Base-by-base conservation (phyloP, 805 yeast species). In the Priceomyces haplophilus region DNA sequence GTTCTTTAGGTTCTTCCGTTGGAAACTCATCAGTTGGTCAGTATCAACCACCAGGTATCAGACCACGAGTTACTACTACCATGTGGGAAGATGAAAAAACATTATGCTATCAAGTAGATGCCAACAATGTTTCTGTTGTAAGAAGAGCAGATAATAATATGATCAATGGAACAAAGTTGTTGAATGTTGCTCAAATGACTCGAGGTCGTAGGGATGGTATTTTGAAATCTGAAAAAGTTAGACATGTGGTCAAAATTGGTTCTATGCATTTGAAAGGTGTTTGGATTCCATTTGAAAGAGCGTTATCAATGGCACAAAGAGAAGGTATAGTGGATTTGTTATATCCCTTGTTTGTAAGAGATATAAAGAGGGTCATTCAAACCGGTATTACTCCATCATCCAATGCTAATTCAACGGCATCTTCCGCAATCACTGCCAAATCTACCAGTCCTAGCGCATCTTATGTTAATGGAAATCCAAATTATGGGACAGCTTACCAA, bases 71-170 rank as follows among this genome's bases (percentile, higher is more conserved):
- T 40, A 83, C 89, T 40, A 85, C 93, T 17, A 85, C 93, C n/a
- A 78, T 83, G 77, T 86, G 95, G 95, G 93, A 86, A 57, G 95
- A 86, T 58, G 95, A 86, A 56, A 82, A 83, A 52, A 86, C 95
- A 0, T 63, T 86, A 40, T 86, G 93, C 58, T 86, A 85, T 67
- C 93, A 85, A 62, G 91, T 86, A 23, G 93, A 85, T 55, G 90
- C 88, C 44, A 80, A 83, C 49, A 85, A 87, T 43, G 85, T 85
- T 35, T 75, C 84, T 13, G 95, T 86, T 16, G 89, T 86, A 21
- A 75, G 95, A 51, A 75, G 95, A 56, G 93, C 88, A 23, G 93
- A 86, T 63, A 83, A 84, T 59, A 82, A 86, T 62, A 83, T 85
- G 86, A 81, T 86, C 61, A 86, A 86, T 58, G 95, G 95, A 38